Evolutionary conservation across 805 yeast species (phyloP), one percentile per base, ranked within the genome.

Genomic region (Allodekkera sacchari): DNA sequence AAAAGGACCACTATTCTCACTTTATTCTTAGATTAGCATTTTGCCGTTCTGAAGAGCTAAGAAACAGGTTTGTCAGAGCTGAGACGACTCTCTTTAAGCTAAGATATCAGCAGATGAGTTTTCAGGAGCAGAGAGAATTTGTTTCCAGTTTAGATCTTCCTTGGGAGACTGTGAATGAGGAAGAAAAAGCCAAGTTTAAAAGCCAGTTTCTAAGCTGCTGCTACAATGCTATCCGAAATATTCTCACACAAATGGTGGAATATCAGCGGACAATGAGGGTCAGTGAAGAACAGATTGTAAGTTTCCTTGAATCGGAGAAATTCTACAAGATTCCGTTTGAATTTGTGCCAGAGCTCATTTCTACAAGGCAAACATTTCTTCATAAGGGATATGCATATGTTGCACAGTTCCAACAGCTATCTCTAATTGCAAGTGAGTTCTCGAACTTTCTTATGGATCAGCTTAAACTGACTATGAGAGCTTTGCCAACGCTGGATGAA

Each of bases 1-100:
- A 71, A 42, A 89, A 89, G 52, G 99, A 92, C 57, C 89, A 85
- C 48, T 85, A 83, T 53, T 82, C 95, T 5, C 99, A 92, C 58
- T 92, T 63, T 52, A 88, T 89, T 22, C 59, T 92, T 41, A 66
- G 96, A 34, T 64, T 92, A 24, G 95, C 94, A 28, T 92, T 92
- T 52, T 83, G 96, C 51, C 75, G 94, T 40, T 72, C 76, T 3
- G 83, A 83, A 30, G 97, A 89, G 37, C 66, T 88, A 30, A 70
- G 96, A 39, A 72, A 68, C 22, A 74, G 89, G 50, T 89, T 92
- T 47, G 63, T 83, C 20, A 71, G 74, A 43, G 75, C 87, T 20
- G 99, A 92, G 52, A 63, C 81, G 0, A 58, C 68, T 10, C 61
- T 92, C 25, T 87, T 92, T 59, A 75, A 71, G 47, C 60, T 87